phyloP scores from a whole-genome alignment of 208 protist genomes.

The Acanthamoeba castellanii region DNA sequence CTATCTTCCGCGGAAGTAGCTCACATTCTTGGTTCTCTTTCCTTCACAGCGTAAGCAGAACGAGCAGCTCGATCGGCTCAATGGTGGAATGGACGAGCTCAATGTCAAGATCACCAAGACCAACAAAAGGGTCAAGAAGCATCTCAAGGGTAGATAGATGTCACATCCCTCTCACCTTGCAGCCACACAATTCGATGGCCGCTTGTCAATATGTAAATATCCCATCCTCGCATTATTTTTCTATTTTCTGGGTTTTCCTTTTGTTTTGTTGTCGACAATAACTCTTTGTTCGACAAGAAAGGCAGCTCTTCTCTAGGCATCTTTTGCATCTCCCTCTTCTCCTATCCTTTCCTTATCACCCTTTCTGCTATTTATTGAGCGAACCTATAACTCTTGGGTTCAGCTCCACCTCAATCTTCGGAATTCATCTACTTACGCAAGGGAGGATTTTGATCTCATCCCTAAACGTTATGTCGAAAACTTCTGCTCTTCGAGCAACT shows the following conservation, averaged over 20 bases:
- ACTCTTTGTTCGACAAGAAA: too few relatives aligned
- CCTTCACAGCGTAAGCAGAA: not conserved
- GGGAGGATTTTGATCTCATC: too few relatives aligned
- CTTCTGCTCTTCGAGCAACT: too few relatives aligned
- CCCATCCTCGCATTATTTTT: not conserved
- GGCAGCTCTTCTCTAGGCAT: not conserved
- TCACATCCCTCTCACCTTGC: not conserved
- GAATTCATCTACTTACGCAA: too few relatives aligned
- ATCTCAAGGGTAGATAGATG: conserved; percentile 15
- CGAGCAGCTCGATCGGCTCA: not conserved
- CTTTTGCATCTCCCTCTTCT: not conserved
- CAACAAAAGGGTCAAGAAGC: conserved; percentile 38
- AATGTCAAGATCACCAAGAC: not conserved
- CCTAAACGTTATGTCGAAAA: too few relatives aligned
- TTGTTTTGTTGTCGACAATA: too few relatives aligned
- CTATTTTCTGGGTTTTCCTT: too few relatives aligned
- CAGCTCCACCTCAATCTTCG: too few relatives aligned
- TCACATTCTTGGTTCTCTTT: not conserved
- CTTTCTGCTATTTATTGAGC: not conserved
- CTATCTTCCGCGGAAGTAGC: not conserved
- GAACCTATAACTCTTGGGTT: not conserved
- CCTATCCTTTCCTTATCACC: not conserved
- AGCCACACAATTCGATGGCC: not conserved
- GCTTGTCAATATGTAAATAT: not conserved
- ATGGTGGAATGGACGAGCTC: not conserved